Base-by-base conservation (phyloP, 257 asterid genomes). In the Salvia splendens region DNA sequence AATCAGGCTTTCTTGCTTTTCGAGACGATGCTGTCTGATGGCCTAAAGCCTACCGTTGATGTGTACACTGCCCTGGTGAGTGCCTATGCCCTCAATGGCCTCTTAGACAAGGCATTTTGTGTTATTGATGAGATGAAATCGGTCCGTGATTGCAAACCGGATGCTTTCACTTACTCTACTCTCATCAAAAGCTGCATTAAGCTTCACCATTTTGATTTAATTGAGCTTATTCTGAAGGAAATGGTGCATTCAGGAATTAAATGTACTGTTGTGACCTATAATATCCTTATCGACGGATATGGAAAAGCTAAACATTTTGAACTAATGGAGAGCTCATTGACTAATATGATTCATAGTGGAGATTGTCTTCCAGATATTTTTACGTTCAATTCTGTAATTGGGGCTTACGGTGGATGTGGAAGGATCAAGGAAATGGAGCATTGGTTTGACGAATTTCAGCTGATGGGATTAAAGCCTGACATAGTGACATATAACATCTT, bases 381-480 rank as follows among this genome's bases (percentile, higher is more conserved):
- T 77, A 90, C 99, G 17, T 84, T 90, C 35, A 90, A 90, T 77
- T 86, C 95, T 2, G 87, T 88, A 2, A 62, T 90, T 43, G 97
- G 95, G 69, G 89, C 96, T 51, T 93, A 86, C 12, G 96, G 97
- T 24, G 75, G 72, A 49, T 84, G 81, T 65, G 87, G 91, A 51
- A 70, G 74, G 75, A 83, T 93, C 70, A 58, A 80, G 66, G 86
- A 88, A 78, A 85, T 88, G 95, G 97, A 93, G 80, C 85, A 79
- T 69, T 85, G 97, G 97, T 93, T 86, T 77, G 89, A 85, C 70
- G 95, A 88, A 72, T 93, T 90, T 84, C 90, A 74, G 84, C 67
- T 74, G 49, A 93, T 93, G 96, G 95, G 95, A 56, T 63, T 86
- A 35, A 74, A 78, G 62, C 92, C 99, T n/a, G 96, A 93, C 63